These are phyloP conservation scores for Epichloe baconii DNA, from an alignment of 2,329 filamentous ascomycete genomes.

Conservation along the genomic window DNA sequence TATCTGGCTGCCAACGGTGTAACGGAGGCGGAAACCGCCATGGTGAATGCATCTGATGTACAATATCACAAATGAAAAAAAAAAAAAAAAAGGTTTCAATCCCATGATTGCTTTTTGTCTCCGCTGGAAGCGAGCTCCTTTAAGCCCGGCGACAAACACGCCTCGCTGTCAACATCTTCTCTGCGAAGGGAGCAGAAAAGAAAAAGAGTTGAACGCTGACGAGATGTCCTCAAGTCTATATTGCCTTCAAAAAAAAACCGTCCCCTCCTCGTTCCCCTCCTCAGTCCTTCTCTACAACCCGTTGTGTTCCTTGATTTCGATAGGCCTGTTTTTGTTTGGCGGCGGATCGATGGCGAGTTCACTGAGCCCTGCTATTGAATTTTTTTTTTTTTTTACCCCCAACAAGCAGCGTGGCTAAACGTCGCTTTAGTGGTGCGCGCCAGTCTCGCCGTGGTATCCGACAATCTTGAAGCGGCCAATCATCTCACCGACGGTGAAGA, in stretches of 20 bases:
- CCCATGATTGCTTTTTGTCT: background rate
- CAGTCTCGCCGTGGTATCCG: slow-evolving; percentile 68
- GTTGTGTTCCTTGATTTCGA: background rate
- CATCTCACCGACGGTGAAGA: slow-evolving; percentile 97
- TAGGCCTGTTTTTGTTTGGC: background rate
- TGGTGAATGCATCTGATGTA: slow-evolving; percentile 9
- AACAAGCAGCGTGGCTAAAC: no score
- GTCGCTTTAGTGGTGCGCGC: slow-evolving; percentile 43
- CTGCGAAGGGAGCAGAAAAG: background rate
- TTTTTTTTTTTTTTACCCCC: no score
- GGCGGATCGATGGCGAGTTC: background rate
- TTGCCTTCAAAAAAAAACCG: background rate
- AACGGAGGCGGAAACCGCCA: background rate
- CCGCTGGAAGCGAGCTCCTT: background rate
- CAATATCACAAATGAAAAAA: slow-evolving; percentile 8
- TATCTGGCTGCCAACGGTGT: background rate
- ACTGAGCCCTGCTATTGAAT: background rate
- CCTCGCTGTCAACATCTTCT: background rate
- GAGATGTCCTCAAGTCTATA: background rate
- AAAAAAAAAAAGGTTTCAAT: background rate
- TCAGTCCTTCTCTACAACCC: slow-evolving; percentile 4
- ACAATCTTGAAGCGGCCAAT: slow-evolving; percentile 90
- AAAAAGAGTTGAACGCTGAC: background rate
- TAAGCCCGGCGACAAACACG: background rate
- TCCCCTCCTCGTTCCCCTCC: background rate